These are phyloP conservation scores for Cyberlindnera japonica DNA, from an alignment of 805 yeast genomes.

Conservation along the genomic window DNA sequence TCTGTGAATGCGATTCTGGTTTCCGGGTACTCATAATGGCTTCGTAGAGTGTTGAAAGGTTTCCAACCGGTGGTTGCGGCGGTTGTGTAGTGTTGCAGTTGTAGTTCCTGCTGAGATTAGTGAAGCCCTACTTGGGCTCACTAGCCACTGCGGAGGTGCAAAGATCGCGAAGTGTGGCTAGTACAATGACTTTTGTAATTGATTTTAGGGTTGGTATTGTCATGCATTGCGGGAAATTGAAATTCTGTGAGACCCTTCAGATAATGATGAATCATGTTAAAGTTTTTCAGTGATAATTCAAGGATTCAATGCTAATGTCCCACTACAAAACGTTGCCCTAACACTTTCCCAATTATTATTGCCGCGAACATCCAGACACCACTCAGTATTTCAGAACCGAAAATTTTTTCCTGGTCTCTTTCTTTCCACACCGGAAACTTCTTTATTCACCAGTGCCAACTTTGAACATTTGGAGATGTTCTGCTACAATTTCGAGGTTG, in stretches of 20 bases:
- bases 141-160: background rate
- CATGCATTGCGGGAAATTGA: no score
- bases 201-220: no score
- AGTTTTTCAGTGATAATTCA: background rate
- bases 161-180: background rate
- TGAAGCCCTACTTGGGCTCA: background rate
- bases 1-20: no score
- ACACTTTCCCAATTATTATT: background rate
- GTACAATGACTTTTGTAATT: no score
- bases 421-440: background rate
- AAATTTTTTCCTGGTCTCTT: background rate
- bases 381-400: background rate
- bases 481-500: background rate
- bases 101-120: background rate
- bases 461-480: background rate
- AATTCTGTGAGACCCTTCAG: no score
- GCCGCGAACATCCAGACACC: constrained; percentile 9
- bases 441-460: background rate
- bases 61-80: background rate
- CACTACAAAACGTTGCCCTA: constrained; percentile 2
- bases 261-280: no score
- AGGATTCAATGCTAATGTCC: no score
- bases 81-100: background rate
- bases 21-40: no score
- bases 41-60: no score